Conservation (phyloP, 257 asterid species). For the Solanum pimpinellifolium region DNA sequence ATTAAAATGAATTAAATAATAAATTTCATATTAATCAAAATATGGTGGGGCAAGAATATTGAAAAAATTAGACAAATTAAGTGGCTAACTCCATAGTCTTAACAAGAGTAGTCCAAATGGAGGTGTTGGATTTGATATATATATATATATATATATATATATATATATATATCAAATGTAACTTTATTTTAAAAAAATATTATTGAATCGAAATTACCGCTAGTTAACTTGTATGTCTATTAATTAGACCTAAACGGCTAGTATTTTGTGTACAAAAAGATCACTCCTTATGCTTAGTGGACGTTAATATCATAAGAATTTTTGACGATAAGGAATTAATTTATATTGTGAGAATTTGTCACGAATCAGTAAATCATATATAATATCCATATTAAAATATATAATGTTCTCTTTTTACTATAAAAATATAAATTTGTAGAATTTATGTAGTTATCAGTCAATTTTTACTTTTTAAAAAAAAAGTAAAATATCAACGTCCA, state of each 20-base stretch:
- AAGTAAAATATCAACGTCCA: not conserved
- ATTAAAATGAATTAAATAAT: too few species aligned
- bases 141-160: too few species aligned
- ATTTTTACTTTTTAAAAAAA: not conserved
- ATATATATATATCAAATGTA: too few species aligned
- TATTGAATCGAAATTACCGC: not conserved
- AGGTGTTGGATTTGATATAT: not conserved
- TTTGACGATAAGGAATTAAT: accelerated
- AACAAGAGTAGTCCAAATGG: not conserved
- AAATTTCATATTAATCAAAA: not conserved
- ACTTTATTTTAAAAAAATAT: not conserved
- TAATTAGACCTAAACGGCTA: not conserved
- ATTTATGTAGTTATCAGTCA: not conserved
- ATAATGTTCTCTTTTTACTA: not conserved
- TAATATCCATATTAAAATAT: not conserved
- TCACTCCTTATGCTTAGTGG: not conserved
- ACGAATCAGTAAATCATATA: not conserved
- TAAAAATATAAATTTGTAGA: not conserved
- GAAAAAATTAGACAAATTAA: not conserved
- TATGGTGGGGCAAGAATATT: not conserved
- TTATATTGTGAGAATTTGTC: not conserved
- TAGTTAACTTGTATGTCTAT: not conserved
- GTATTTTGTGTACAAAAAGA: not conserved
- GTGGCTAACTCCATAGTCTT: not conserved
- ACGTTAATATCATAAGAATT: not conserved